Base-by-base conservation (phyloP, 2,329 filamentous ascomycete species). In the Beauveria caledonica region DNA sequence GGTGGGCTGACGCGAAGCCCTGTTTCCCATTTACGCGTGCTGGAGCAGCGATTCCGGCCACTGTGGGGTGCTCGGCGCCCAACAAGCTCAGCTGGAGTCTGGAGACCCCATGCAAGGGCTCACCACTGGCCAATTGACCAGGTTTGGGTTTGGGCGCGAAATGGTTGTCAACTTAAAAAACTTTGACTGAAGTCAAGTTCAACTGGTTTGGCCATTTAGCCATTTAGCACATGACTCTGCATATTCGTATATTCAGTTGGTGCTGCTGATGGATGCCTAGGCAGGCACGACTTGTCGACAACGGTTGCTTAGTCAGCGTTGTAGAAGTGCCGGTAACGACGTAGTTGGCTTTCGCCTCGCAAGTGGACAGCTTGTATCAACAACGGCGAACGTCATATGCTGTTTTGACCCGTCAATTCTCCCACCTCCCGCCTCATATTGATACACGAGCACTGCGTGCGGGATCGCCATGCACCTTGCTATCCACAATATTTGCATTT, bases 361-460 rank as follows among this genome's bases (percentile, higher is more conserved):
- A 60, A 56, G 45, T 60, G 59, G 59, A 60, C 59, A 60, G 59
- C 50, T 55, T 54, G 59, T 60, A 51, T 23, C 21, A 56, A 55
- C 13, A 54, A 55, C 25, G 23, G 40, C 45, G 36, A 36, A 13
- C 23, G 57, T 59, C 48, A 33, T 33, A 46, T 46, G 48, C 49
- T 39, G 48, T 46, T 40, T 44, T 21, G 23, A 19, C 15, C 40
- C 48, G 49, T 46, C 57, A 39, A 59, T 53, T 45, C 45, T 53
- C 40, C 57, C 25, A 45, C 49, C 19, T 46, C 9, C 5, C 48
- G 6, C 21, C 48, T n/a, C n/a, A 19, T 59, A 25, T 46, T 23
- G 40, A 59, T 42, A 58, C 27, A 25, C 23, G 36, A n/a, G 46
- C 57, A 45, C 49, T 52, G 48, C 44, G 21, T 55, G 29, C n/a